These are phyloP conservation scores for Calonectria multiphialidica DNA, from an alignment of 2,329 filamentous ascomycete genomes.

Conservation along the genomic window DNA sequence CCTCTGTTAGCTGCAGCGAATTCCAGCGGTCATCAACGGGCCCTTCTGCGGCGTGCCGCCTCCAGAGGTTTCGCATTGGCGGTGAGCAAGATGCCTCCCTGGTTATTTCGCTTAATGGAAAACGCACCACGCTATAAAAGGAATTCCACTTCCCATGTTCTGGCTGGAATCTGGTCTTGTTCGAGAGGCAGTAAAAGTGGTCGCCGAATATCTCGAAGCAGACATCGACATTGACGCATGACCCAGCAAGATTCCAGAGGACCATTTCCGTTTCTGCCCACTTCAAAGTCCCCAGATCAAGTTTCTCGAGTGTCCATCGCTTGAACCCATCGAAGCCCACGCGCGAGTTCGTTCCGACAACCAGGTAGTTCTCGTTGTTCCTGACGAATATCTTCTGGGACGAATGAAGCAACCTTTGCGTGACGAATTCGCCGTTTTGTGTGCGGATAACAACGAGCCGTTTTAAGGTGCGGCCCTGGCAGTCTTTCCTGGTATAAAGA, in stretches of 20 bases:
- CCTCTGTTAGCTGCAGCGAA: conserved; percentile 70
- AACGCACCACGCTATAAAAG: conserved; percentile 76
- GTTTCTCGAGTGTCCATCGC: conserved; percentile 73
- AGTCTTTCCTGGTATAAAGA: conserved; percentile 59
- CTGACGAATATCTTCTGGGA: conserved; percentile 74
- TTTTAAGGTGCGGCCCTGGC: conserved; percentile 48
- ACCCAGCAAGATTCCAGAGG: conserved; percentile 70
- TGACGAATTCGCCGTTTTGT: conserved; percentile 59
- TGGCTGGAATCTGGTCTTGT: conserved; percentile 70
- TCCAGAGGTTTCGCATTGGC: conserved; percentile 64
- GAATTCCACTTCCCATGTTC: conserved; percentile 76
- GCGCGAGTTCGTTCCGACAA: conserved; percentile 74
- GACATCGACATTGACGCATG: conserved; percentile 75
- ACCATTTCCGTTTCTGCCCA: conserved; percentile 61
- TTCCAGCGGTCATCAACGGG: conserved; percentile 82
- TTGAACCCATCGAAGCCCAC: conserved; percentile 64
- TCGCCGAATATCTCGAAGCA: conserved; percentile 78
- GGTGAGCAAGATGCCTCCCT: conserved; percentile 54
- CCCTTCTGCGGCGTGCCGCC: conserved; percentile 76
- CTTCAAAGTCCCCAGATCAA: conserved; percentile 56
- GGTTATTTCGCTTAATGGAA: conserved; percentile 62
- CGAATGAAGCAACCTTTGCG: conserved; percentile 56
- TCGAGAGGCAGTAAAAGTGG: conserved; percentile 79
- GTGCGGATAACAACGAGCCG: conserved; percentile 63
- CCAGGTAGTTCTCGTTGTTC: conserved; percentile 71